phyloP scores from a whole-genome alignment of 2,329 filamentous ascomycete genomes.

The Pseudovirgaria hyperparasitica region DNA sequence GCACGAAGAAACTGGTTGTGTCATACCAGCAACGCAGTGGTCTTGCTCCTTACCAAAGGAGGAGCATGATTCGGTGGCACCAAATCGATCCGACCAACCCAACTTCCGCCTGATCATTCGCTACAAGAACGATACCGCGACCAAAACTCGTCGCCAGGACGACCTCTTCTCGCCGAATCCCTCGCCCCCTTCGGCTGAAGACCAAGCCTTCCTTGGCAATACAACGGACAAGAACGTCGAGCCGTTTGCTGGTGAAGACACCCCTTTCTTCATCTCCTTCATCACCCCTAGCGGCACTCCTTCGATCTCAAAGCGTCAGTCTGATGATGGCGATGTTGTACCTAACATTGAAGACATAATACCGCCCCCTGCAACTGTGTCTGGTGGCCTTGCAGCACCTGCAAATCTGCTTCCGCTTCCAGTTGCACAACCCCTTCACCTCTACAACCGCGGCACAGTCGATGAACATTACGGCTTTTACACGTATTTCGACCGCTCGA shows the following conservation, averaged over 20 bases:
- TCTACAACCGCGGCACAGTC: constrained; percentile 69
- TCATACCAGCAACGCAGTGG: constrained; percentile 64
- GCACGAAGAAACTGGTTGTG: constrained; percentile 53
- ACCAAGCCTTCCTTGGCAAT: constrained; percentile 72
- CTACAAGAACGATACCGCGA: constrained; percentile 40
- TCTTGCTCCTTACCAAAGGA: constrained; percentile 77
- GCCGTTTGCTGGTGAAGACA: constrained; percentile 69
- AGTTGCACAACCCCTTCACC: constrained; percentile 59
- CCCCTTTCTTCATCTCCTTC: constrained; percentile 78
- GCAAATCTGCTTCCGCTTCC: constrained; percentile 61
- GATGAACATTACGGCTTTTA: constrained; percentile 93
- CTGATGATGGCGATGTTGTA: constrained; percentile 9
- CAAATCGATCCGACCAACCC: constrained; percentile 56
- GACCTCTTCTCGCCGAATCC: constrained; percentile 36
- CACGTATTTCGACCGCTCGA: constrained; percentile 76
- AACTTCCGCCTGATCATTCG: constrained; percentile 68
- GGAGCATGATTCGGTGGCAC: constrained; percentile 49
- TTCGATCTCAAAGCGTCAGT: constrained; percentile 22
- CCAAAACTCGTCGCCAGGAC: constrained; percentile 13
- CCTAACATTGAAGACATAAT: constrained; percentile 41
- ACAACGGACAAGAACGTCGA: constrained; percentile 64
- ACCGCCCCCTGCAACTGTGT: constrained; percentile 48
- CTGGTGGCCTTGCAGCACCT: constrained; percentile 59
- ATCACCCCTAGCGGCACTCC: constrained; percentile 27
- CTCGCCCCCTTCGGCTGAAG: constrained; percentile 46